These are phyloP conservation scores for Leishmania turanica DNA, from an alignment of 208 protist genomes.

Conservation along the genomic window DNA sequence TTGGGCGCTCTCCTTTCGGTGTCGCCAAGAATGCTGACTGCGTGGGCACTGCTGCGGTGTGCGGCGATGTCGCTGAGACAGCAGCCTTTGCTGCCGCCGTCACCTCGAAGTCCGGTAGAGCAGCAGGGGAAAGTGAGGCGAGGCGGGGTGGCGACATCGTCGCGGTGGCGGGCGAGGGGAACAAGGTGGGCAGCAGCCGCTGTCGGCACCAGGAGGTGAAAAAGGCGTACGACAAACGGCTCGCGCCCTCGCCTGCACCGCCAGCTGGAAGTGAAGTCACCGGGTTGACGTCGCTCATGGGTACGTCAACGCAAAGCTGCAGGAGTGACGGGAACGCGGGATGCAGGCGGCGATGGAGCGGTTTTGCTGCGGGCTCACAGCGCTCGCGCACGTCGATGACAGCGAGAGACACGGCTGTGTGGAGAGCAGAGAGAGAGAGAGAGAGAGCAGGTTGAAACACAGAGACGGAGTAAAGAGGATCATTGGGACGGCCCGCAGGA, in stretches of 20 bases:
- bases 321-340: neutral
- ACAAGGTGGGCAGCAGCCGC: slow-evolving; percentile 9
- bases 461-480: neutral
- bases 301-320: neutral
- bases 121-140: neutral
- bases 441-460: neutral
- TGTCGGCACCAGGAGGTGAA: slow-evolving; percentile 10
- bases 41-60: neutral
- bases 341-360: neutral
- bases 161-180: slow-evolving; percentile 1
- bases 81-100: neutral
- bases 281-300: neutral
- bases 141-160: neutral
- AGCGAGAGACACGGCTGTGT: neutral
- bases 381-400: neutral
- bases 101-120: neutral
- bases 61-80: neutral
- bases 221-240: slow-evolving; percentile 3
- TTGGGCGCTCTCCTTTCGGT: neutral
- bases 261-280: neutral
- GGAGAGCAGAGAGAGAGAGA: neutral
- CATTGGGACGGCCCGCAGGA: neutral
- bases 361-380: neutral
- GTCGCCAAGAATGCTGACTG: neutral
- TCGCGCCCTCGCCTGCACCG: neutral